phyloP scores from a whole-genome alignment of 306 rosid species.

The Cucurbita ficifolia region DNA sequence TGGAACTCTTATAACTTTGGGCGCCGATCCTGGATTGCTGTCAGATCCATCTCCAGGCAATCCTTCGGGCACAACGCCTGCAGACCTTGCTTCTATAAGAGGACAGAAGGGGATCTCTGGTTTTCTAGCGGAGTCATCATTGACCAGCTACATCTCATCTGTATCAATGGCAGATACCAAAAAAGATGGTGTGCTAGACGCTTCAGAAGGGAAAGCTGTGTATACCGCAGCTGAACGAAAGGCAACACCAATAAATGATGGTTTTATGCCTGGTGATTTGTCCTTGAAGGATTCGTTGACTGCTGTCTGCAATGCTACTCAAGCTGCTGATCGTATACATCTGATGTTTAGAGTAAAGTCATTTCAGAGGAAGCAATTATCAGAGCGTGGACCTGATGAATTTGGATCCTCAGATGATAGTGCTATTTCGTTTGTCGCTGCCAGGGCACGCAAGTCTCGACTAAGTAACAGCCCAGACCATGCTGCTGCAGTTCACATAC shows the following conservation, averaged over 20 bases:
- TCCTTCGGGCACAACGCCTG: conserved; percentile 45
- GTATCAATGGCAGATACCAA: conserved; percentile 40
- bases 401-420: conserved; percentile 35
- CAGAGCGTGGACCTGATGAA: conserved; percentile 28
- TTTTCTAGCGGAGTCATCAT: conserved; percentile 55
- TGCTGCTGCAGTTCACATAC: conserved; percentile 62
- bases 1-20: conserved; percentile 44
- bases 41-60: conserved; percentile 70
- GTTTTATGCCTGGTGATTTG: conserved; percentile 40
- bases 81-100: conserved; percentile 65
- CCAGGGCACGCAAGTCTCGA: conserved; percentile 39
- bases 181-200: conserved; percentile 26
- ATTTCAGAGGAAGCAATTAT: conserved; percentile 48
- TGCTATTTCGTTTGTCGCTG: conserved; percentile 38
- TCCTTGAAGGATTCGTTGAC: conserved; percentile 72
- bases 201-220: conserved; percentile 29
- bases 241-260: conserved; percentile 38
- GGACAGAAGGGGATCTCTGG: conserved; percentile 86
- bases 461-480: conserved; percentile 29
- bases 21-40: conserved; percentile 47
- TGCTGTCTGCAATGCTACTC: conserved; percentile 75
- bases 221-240: conserved; percentile 56
- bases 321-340: conserved; percentile 73
- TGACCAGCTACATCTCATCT: conserved; percentile 37
- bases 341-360: conserved; percentile 68